Evolutionary conservation across 768 basidiomycete species (phyloP).

Genomic region (Lyophyllum atratum): DNA sequence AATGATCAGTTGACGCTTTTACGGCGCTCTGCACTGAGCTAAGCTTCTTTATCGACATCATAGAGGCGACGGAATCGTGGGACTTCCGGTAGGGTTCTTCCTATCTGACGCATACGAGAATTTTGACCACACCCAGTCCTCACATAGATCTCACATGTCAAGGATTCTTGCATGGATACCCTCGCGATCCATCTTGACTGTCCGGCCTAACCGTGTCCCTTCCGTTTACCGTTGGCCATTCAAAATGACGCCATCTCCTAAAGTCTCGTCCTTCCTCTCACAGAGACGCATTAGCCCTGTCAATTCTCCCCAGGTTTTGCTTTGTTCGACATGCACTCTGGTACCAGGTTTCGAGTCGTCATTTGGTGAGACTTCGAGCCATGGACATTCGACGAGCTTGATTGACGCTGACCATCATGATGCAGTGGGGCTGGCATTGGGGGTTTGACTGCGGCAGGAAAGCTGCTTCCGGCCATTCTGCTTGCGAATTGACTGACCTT

Average conservation of each 20-base stretch:
- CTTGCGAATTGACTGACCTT: constrained; percentile 8
- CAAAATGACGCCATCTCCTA: constrained; percentile 35
- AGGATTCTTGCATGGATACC: constrained; percentile 41
- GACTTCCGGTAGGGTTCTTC: constrained; percentile 31
- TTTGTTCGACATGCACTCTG: constrained; percentile 26
- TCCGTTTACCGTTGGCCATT: constrained; percentile 26
- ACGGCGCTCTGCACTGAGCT: constrained; percentile 7
- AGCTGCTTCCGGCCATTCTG: not conserved
- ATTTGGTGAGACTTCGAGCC: constrained; percentile 45
- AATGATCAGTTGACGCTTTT: constrained; percentile 18
- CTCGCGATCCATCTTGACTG: constrained; percentile 25
- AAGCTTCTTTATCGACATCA: constrained; percentile 7
- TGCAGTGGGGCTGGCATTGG: constrained; percentile 55
- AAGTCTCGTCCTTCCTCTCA: constrained; percentile 9
- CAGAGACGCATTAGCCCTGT: constrained; percentile 13
- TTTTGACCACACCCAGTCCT: constrained; percentile 24
- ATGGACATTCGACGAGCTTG: constrained; percentile 8
- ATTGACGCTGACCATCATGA: constrained; percentile 16
- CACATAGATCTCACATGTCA: constrained; percentile 39
- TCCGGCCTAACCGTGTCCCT: constrained; percentile 51
- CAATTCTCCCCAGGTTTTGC: constrained; percentile 8
- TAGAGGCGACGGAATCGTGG: constrained; percentile 44
- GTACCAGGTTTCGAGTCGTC: constrained; percentile 47
- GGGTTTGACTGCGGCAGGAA: constrained; percentile 46
- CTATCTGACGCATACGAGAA: constrained; percentile 32